phyloP scores from a whole-genome alignment of 2,329 filamentous ascomycete species.

The Ophiostoma australiae region DNA sequence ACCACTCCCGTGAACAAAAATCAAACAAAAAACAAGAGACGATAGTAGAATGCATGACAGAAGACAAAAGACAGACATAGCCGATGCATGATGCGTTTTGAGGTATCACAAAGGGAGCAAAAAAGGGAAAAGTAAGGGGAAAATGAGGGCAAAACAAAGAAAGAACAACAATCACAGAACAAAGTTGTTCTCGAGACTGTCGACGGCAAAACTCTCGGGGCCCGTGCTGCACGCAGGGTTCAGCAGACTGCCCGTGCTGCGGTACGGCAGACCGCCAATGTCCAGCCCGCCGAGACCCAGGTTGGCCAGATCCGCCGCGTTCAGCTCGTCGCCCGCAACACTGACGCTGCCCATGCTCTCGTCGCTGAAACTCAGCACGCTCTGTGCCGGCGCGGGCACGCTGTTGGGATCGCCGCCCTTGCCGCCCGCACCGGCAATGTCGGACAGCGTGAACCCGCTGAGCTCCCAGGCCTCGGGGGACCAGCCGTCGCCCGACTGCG shows the following conservation, averaged over 20 bases:
- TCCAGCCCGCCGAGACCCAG: conserved; percentile 38
- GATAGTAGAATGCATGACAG: not conserved
- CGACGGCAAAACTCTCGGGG: conserved; percentile 34
- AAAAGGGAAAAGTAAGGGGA: not conserved
- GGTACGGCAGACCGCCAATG: conserved; percentile 39
- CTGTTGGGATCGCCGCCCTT: conserved; percentile 28
- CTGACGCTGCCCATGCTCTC: conserved; percentile 53
- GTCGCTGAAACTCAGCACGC: conserved; percentile 53
- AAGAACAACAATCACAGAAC: conserved; percentile 30
- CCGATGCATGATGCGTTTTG: not conserved
- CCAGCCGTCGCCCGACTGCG: conserved; percentile 42
- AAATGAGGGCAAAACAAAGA: not conserved
- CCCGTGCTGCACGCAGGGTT: conserved; percentile 26
- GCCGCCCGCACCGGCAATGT: conserved; percentile 34
- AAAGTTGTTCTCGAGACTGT: conserved; percentile 41
- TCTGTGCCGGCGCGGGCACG: conserved; percentile 44
- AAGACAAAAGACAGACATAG: not conserved
- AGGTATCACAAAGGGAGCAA: not conserved
- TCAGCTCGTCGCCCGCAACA: conserved; percentile 45
- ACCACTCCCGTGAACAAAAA: not conserved
- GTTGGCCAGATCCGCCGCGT: conserved; percentile 44
- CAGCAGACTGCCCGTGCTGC: conserved; percentile 28
- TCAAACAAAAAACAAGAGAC: not conserved
- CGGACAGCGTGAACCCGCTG: conserved; percentile 46
- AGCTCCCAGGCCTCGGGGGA: conserved; percentile 56